These are phyloP conservation scores for Mycena sp. DNA, from an alignment of 1,284 basidiomycete genomes.

Conservation along the genomic window DNA sequence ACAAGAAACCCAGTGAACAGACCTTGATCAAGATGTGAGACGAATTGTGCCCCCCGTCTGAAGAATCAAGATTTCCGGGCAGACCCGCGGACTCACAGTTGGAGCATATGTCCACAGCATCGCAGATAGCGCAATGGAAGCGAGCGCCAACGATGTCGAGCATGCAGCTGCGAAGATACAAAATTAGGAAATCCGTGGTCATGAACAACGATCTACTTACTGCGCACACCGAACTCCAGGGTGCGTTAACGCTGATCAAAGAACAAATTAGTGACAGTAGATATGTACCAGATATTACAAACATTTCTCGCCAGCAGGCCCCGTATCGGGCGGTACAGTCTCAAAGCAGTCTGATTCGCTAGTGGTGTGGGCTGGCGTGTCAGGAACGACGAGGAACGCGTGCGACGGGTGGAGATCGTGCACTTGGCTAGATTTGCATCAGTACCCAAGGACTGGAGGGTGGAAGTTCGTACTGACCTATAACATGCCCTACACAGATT, in stretches of 20 bases:
- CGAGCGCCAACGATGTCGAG: slow-evolving; percentile 90
- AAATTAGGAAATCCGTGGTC: too few species aligned
- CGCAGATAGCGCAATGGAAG: slow-evolving; percentile 92
- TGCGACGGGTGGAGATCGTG: slow-evolving; percentile 91
- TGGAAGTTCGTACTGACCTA: slow-evolving; percentile 52
- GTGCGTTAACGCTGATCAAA: slow-evolving; percentile 70
- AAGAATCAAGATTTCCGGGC: slow-evolving; percentile 79
- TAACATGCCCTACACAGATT: slow-evolving; percentile 86
- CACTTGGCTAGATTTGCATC: slow-evolving; percentile 63
- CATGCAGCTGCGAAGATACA: slow-evolving; percentile 75
- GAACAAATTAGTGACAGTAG: not conserved
- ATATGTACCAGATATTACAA: slow-evolving; percentile 7
- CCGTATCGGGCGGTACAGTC: slow-evolving; percentile 43
- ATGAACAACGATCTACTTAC: slow-evolving; percentile 56
- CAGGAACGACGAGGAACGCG: slow-evolving; percentile 83
- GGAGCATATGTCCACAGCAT: slow-evolving; percentile 83
- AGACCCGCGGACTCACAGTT: slow-evolving; percentile 90
- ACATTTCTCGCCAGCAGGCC: slow-evolving; percentile 69
- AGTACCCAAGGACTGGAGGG: slow-evolving; percentile 29
- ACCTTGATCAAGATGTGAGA: slow-evolving; percentile 95
- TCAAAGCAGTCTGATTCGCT: slow-evolving; percentile 50
- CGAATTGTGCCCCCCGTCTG: slow-evolving; percentile 79
- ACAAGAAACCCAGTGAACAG: slow-evolving; percentile 20
- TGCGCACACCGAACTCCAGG: slow-evolving; percentile 79
- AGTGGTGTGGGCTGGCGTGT: slow-evolving; percentile 55